Conservation (phyloP, 805 yeast genomes). For the Candida cerambycidarum region DNA sequence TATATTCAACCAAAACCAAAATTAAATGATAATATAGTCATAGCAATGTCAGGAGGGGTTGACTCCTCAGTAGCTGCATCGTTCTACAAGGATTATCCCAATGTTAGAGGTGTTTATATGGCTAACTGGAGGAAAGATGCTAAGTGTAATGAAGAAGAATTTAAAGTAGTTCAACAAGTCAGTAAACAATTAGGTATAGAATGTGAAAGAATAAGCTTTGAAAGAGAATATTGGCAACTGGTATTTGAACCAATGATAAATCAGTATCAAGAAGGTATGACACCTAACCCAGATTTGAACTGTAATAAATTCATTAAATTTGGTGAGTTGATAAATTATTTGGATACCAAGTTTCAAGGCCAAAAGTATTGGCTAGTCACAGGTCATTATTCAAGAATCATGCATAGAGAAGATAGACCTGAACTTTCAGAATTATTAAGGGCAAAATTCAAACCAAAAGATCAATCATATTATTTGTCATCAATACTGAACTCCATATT, state of each 20-base stretch:
- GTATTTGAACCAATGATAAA: slow-evolving; percentile 92
- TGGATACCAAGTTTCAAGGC: slow-evolving; percentile 35
- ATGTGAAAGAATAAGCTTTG: slow-evolving; percentile 77
- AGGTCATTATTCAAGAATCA: slow-evolving; percentile 73
- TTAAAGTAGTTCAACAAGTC: slow-evolving; percentile 77
- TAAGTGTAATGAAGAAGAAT: slow-evolving; percentile 80
- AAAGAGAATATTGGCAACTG: slow-evolving; percentile 86
- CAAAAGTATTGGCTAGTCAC: slow-evolving; percentile 82
- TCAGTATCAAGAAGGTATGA: slow-evolving; percentile 65
- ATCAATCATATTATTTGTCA: slow-evolving; percentile 88
- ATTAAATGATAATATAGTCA: slow-evolving; percentile 58
- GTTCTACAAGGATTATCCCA: slow-evolving; percentile 49
- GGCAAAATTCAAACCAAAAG: slow-evolving; percentile 62
- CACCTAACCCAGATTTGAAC: slow-evolving; percentile 94
- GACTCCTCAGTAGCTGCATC: slow-evolving; percentile 91
- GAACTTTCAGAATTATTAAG: slow-evolving; percentile 51
- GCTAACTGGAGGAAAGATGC: slow-evolving; percentile 79
- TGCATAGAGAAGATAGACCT: slow-evolving; percentile 26
- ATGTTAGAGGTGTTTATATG: slow-evolving; percentile 87
- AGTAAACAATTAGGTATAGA: slow-evolving; percentile 63
- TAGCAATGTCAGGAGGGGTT: slow-evolving; percentile 97
- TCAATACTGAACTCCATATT: slow-evolving; percentile 53
- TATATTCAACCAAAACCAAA: slow-evolving; percentile 14
- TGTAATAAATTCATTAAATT: slow-evolving; percentile 87
- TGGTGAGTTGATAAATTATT: slow-evolving; percentile 66